Base-by-base conservation (phyloP, 116 monocot genomes). In the Zostera marina region DNA sequence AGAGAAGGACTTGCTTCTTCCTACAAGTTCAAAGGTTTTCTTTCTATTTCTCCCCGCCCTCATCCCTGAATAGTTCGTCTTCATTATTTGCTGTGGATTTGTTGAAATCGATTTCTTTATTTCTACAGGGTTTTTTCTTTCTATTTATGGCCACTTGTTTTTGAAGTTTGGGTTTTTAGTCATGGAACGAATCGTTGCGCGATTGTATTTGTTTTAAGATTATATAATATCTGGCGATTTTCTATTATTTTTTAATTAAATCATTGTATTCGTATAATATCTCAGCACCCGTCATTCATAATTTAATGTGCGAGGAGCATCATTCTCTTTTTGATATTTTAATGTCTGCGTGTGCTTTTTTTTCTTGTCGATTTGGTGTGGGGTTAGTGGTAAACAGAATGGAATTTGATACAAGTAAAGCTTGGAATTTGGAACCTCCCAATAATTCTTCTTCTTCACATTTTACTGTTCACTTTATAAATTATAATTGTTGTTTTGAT, bases 1-100 rank as follows among this genome's bases (percentile, higher is more conserved):
- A 70, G 65, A 53, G 70, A 68, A 42, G 23, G 32, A 32, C 32
- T 32, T 32, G 23, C n/a, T 55, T 9, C 67, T 62, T 74, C 68
- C 48, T 24, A 47, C 17, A 74, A 66, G 11, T 49, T 70, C 52
- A 82, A 76, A 87, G 82, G 82, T 82, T 22, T 41, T 56, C 15
- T 9, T 1, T 38, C 7, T n/a, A 38, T 3, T 17, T 47, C 11
- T 14, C n/a, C 39, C 2, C 11, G 41, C 38, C 5, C 12, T 51
- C 14, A 9, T 8, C 49, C 20, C 8, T 51, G 20, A 10, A 51
- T 9, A 20, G 2, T 32, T 32, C 32, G 0, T 51, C 6, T 19
- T 47, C n/a, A 21, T 7, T 3, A 5, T 51, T 13, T 15, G n/a
- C 2, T 8, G 19, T 19, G 51, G 51, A 7, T 51, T 19, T 51